These are phyloP conservation scores for Mortierella sp. DNA, from an alignment of 371 early-diverging fungal species.

Conservation along the genomic window DNA sequence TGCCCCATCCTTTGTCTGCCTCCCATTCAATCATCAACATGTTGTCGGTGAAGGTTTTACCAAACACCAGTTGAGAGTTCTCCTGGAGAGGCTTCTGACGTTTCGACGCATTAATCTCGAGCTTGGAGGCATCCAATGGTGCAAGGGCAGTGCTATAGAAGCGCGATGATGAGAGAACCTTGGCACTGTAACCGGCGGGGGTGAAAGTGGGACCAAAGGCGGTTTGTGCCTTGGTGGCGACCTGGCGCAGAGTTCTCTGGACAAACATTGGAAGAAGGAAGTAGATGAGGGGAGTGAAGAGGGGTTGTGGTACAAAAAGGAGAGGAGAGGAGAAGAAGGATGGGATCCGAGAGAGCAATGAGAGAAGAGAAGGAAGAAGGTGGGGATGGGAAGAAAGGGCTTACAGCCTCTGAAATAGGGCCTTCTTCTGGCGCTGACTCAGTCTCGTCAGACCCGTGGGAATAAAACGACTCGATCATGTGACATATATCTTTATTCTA, in stretches of 20 bases:
- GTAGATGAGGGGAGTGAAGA: background rate
- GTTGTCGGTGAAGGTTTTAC: slow-evolving; percentile 92
- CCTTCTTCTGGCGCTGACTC: too few species aligned
- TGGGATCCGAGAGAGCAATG: background rate
- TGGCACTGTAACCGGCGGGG: slow-evolving; percentile 27
- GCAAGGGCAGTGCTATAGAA: slow-evolving; percentile 33
- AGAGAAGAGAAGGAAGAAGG: background rate
- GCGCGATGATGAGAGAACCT: slow-evolving; percentile 40
- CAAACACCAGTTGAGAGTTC: slow-evolving; percentile 88
- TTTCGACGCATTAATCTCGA: slow-evolving; percentile 56
- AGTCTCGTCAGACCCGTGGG: background rate
- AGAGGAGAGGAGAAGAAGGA: slow-evolving; percentile 2
- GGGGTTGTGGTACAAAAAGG: background rate
- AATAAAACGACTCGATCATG: too few species aligned
- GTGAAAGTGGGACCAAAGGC: slow-evolving; percentile 26
- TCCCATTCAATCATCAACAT: slow-evolving; percentile 90
- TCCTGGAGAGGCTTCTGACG: slow-evolving; percentile 72
- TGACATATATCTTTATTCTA: too few species aligned
- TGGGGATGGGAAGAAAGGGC: background rate
- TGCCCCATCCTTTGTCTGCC: slow-evolving; percentile 80
- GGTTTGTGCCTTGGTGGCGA: slow-evolving; percentile 40
- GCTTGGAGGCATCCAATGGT: slow-evolving; percentile 59
- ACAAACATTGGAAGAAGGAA: slow-evolving; percentile 35
- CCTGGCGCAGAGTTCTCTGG: slow-evolving; percentile 49
- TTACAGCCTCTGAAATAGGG: too few species aligned